Base-by-base conservation (phyloP, 2,329 filamentous ascomycete species). In the Dothistroma pini region DNA sequence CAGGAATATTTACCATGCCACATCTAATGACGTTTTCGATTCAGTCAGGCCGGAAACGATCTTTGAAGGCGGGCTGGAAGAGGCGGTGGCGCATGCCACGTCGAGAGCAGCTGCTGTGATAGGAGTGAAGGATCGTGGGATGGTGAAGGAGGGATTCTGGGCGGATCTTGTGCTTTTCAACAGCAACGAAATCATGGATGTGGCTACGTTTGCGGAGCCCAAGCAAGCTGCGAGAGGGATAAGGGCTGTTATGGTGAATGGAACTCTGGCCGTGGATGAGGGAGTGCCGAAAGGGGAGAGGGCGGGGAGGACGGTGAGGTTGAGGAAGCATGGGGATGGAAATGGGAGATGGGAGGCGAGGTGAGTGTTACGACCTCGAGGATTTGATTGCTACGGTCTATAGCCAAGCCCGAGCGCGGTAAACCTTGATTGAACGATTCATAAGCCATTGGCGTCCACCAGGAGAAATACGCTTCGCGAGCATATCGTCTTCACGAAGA, bases 151-250 rank as follows among this genome's bases (percentile, higher is more conserved):
- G 58, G 69, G 68, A 1, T 70, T 63, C 48, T 56, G 63, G 31
- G 69, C 69, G 32, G 69, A 71, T 64, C 49, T 71, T 21, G 68
- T 70, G 11, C 50, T 71, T 25, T 70, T 70, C 51, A 62, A 70
- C 58, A 58, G 62, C 6, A 62, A 66, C 14, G 58, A n/a, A 22
- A 66, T 71, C 7, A 57, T 65, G 5, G 69, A 71, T 60, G 62
- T 38, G n/a, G 69, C 68, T 25, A 71, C 69, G 6, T 71, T 66
- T 59, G 63, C 65, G 31, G 52, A 67, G 14, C 69, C 69, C 31
- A 62, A 69, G 56, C 61, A 64, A 58, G 56, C 67, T 38, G 69
- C 69, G 29, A 64, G 63, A 14, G 69, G 69, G 1, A 68, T 71
- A 29, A 52, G 69, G 16, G 53, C 54, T 19, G 69, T 70, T 29